Evolutionary conservation across 108 stramenopile genomes (phyloP).

Genomic region (Mayamaea pseudoterrestris): DNA sequence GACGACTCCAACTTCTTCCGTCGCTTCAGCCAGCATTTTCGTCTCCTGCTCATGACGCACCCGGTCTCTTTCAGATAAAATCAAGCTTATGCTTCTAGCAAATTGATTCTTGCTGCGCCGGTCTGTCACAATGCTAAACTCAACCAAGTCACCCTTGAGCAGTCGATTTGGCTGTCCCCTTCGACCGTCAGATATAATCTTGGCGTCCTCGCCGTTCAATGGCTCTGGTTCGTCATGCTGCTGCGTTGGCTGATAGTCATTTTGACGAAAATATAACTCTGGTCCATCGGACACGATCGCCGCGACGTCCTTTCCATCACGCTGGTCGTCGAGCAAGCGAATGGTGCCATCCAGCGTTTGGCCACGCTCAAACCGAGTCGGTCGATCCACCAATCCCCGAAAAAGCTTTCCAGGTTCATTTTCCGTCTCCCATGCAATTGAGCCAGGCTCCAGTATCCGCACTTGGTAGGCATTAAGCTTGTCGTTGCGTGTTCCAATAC

Average conservation of each 20-base stretch:
- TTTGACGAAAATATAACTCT: conserved; percentile 5
- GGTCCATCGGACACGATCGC: conserved; percentile 4
- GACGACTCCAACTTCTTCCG: conserved; percentile 51
- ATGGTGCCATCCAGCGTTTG: conserved; percentile 1
- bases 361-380: no score
- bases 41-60: conserved; percentile 22
- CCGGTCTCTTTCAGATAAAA: conserved; percentile 57
- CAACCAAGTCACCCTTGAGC: conserved; percentile 40
- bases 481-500: conserved; percentile 13
- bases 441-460: conserved; percentile 17
- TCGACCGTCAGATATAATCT: not conserved
- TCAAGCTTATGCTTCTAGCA: conserved; percentile 40
- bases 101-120: conserved; percentile 39
- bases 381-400: conserved; percentile 35
- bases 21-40: conserved; percentile 39
- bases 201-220: not conserved
- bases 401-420: conserved; percentile 34
- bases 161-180: conserved; percentile 11
- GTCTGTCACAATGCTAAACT: conserved; percentile 47
- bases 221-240: no score
- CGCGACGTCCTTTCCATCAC: not conserved
- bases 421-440: conserved; percentile 57
- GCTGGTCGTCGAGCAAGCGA: not conserved
- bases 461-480: conserved; percentile 39
- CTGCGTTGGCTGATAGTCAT: conserved; percentile 3